These are phyloP conservation scores for Aphanomyces cochlioides DNA, from an alignment of 352 stramenopile genomes.

Conservation along the genomic window DNA sequence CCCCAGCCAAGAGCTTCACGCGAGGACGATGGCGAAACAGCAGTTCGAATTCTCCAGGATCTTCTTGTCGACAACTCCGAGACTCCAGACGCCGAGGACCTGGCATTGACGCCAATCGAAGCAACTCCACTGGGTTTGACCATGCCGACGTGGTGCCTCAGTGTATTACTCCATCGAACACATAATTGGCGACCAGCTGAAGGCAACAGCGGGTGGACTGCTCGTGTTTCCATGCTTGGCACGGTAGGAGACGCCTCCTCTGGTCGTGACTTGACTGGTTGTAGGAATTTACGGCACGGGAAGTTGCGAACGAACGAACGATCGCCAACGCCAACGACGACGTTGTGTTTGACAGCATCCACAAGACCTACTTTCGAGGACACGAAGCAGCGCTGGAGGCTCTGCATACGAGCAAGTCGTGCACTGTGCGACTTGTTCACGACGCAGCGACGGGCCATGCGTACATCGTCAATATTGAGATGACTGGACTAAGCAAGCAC, in stretches of 20 bases:
- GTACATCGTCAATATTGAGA: constrained; percentile 14
- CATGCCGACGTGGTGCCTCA: constrained; percentile 22
- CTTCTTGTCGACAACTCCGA: no score
- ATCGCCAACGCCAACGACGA: not conserved
- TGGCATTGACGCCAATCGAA: no score
- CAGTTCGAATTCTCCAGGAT: no score
- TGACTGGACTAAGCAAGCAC: not conserved
- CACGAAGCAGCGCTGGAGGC: not conserved
- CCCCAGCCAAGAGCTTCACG: no score
- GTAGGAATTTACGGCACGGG: no score
- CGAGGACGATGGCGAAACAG: no score
- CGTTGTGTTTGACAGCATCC: constrained; percentile 21
- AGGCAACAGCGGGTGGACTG: not conserved
- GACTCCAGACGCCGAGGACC: no score
- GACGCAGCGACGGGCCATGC: not conserved
- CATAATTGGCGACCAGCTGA: constrained; percentile 15
- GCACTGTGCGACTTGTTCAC: constrained; percentile 3
- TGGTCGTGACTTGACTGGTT: not conserved
- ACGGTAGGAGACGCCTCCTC: not conserved
- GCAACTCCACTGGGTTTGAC: no score
- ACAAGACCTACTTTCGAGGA: constrained; percentile 18
- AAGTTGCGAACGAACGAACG: no score
- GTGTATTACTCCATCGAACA: constrained; percentile 17
- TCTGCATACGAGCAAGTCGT: not conserved
- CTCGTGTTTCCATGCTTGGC: not conserved